Percentiles rank a stretch among this genome's conserved stretches.
Conservation (phyloP, 345 rosid species). For the Populus euphratica region DNA sequence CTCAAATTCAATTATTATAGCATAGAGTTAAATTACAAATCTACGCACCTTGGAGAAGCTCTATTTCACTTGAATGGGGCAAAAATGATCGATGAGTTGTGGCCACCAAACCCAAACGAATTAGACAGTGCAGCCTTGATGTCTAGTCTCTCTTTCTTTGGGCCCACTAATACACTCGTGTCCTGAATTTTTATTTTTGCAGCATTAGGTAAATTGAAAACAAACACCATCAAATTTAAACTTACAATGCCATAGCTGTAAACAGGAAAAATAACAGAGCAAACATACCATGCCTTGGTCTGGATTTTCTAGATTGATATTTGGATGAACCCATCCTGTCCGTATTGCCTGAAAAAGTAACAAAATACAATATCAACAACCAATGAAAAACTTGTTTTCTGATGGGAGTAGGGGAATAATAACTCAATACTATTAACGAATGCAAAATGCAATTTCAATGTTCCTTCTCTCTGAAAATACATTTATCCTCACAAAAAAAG, state of each 20-base stretch:
- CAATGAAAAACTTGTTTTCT: background rate
- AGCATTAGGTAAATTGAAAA: constrained; percentile 7
- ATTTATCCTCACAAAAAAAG: background rate
- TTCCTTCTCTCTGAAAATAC: background rate
- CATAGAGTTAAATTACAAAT: background rate
- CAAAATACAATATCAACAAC: constrained; percentile 10
- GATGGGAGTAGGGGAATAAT: background rate
- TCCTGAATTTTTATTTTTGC: constrained; percentile 44
- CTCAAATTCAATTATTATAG: background rate
- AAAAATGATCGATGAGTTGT: constrained; percentile 90
- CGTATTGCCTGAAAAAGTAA: constrained; percentile 62
- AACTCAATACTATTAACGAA: background rate
- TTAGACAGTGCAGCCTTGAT: constrained; percentile 83
- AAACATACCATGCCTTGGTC: constrained; percentile 70
- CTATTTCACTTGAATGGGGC: constrained; percentile 70
- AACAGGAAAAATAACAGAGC: background rate
- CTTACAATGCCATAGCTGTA: background rate
- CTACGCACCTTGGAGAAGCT: constrained; percentile 5
- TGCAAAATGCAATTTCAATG: background rate
- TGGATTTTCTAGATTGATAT: constrained; percentile 82
- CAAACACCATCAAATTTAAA: background rate
- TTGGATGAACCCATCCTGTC: constrained; percentile 96
- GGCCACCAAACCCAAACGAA: constrained; percentile 95
- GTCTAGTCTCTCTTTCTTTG: constrained; percentile 75
- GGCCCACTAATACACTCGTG: constrained; percentile 62